Evolutionary conservation across 192 early-diverging fungal genomes (phyloP).

Genomic region (Coemansia biformis): DNA sequence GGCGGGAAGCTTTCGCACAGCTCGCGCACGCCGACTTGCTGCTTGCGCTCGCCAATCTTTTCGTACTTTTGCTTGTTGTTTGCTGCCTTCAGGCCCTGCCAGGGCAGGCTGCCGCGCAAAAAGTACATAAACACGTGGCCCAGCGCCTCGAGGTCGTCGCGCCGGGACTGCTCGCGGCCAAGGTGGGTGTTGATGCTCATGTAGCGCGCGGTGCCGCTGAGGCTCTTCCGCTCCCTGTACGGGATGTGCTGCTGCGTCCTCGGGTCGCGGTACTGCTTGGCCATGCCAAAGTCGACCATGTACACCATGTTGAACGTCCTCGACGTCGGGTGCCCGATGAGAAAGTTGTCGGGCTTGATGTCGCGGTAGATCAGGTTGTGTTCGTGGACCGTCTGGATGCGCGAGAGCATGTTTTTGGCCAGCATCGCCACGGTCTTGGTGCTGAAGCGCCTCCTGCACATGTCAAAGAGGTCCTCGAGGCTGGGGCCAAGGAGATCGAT

Average conservation of each 20-base stretch:
- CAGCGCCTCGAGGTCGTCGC: constrained; percentile 95
- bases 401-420: constrained; percentile 87
- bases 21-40: constrained; percentile 79
- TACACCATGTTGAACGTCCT: constrained; percentile 64
- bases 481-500: constrained; percentile 91
- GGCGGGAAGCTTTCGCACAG: constrained; percentile 88
- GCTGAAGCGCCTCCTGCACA: constrained; percentile 84
- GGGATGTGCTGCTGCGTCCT: constrained; percentile 97
- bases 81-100: constrained; percentile 96
- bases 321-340: constrained; percentile 74
- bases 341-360: constrained; percentile 98
- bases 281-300: constrained; percentile 98
- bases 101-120: constrained; percentile 86
- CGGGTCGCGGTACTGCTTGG: constrained; percentile 94
- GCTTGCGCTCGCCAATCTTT: constrained; percentile 98
- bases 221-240: constrained; percentile 89
- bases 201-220: constrained; percentile 95
- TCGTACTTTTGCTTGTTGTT: constrained; percentile 99
- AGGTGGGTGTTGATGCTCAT: constrained; percentile 99
- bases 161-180: constrained; percentile 94
- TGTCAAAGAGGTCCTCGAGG: constrained; percentile 95
- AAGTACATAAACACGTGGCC: constrained; percentile 99
- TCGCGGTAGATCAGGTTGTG: constrained; percentile 94
- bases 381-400: constrained; percentile 92
- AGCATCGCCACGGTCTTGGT: constrained; percentile 95